Percentiles rank a stretch among this genome's conserved stretches.
These are phyloP conservation scores for Pleurostoma richardsiae DNA, from an alignment of 2,329 filamentous ascomycete species.

Conservation along the genomic window DNA sequence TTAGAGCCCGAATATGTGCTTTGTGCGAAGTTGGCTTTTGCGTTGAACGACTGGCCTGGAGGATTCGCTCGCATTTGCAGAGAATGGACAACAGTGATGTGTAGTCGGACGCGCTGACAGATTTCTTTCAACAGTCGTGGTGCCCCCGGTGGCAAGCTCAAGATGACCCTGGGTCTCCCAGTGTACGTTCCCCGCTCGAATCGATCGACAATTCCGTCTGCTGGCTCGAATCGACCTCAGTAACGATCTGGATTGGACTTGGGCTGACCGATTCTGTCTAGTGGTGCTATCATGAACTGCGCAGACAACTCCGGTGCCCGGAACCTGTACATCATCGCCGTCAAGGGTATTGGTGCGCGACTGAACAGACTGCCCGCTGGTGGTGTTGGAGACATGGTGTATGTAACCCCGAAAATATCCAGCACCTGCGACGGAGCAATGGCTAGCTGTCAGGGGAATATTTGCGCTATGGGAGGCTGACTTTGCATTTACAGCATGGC, in stretches of 20 bases:
- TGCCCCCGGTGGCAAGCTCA: constrained; percentile 99
- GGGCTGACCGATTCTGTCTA: constrained; percentile 31
- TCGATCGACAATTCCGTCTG: not conserved
- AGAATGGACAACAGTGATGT: not conserved
- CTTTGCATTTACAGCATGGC: constrained; percentile 59
- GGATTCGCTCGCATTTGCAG: not conserved
- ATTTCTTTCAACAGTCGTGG: constrained; percentile 54
- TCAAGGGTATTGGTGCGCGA: constrained; percentile 96
- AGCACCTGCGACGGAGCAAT: not conserved
- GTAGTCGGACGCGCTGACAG: constrained; percentile 23
- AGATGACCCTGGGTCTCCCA: constrained; percentile 99
- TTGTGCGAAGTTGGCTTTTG: too few species aligned
- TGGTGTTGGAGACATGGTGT: constrained; percentile 97
- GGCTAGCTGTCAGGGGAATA: not conserved
- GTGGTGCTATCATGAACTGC: constrained; percentile 99
- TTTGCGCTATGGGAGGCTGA: constrained; percentile 1
- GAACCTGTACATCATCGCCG: constrained; percentile 99
- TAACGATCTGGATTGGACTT: not conserved
- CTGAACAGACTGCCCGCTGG: constrained; percentile 96
- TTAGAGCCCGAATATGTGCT: too few species aligned
- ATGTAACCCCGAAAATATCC: constrained; percentile 4
- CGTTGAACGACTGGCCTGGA: not conserved
- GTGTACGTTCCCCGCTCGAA: constrained; percentile 65
- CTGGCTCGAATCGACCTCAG: not conserved
- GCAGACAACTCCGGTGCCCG: constrained; percentile 98